Conservation (phyloP, 345 rosid genomes). For the Chamaenerion angustifolium region DNA sequence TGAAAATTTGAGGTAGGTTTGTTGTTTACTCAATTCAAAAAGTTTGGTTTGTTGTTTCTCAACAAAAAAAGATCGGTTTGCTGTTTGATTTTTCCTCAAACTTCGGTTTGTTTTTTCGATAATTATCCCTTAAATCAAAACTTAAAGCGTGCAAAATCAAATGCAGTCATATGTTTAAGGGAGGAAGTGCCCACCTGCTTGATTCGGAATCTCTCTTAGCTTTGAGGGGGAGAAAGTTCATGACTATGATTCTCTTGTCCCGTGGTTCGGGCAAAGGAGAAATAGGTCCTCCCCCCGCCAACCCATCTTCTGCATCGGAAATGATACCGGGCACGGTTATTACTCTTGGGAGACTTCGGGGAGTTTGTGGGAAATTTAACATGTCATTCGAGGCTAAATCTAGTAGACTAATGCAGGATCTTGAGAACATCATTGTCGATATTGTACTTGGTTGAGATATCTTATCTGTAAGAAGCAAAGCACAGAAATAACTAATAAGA, state of each 20-base stretch:
- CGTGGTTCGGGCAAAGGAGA: constrained; percentile 6
- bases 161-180: too few relatives aligned
- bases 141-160: too few relatives aligned
- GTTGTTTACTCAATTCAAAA: too few relatives aligned
- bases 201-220: constrained; percentile 19
- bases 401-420: constrained; percentile 43
- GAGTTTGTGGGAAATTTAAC: constrained; percentile 35
- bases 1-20: too few relatives aligned
- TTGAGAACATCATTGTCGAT: constrained; percentile 32
- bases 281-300: constrained; percentile 8
- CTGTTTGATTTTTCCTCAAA: too few relatives aligned
- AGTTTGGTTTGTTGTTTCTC: too few relatives aligned
- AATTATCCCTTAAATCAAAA: too few relatives aligned
- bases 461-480: background rate
- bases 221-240: constrained; percentile 23
- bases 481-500: too few relatives aligned
- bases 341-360: constrained; percentile 32
- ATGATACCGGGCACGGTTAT: constrained; percentile 45
- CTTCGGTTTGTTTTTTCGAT: too few relatives aligned
- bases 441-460: too few relatives aligned
- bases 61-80: too few relatives aligned
- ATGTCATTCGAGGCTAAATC: constrained; percentile 46
- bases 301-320: constrained; percentile 26
- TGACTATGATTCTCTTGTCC: constrained; percentile 20
- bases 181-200: constrained; percentile 8